phyloP scores from a whole-genome alignment of 805 yeast genomes.

The Candida lessepsii region DNA sequence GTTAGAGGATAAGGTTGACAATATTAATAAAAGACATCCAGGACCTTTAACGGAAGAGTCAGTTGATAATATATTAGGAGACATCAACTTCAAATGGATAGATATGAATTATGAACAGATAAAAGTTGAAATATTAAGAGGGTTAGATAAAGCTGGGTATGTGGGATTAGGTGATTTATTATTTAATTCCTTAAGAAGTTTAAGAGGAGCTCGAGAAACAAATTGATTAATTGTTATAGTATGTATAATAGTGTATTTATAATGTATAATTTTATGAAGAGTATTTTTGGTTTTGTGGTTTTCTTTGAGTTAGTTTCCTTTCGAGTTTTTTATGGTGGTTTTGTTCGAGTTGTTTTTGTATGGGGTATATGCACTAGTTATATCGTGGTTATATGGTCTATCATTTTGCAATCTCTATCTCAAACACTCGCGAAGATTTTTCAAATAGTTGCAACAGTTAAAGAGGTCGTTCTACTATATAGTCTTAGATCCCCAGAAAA shows the following conservation, averaged over 20 bases:
- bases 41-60: conserved; percentile 53
- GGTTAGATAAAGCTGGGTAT: conserved; percentile 45
- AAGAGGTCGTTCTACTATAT: background rate
- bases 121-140: conserved; percentile 42
- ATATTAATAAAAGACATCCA: conserved; percentile 39
- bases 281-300: too few species aligned
- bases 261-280: too few species aligned
- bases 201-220: conserved; percentile 6
- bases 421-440: conserved; percentile 3
- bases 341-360: too few species aligned
- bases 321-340: too few species aligned
- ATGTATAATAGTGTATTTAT: conserved; percentile 4
- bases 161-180: conserved; percentile 49
- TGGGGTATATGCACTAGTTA: too few species aligned
- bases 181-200: conserved; percentile 46
- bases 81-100: conserved; percentile 37
- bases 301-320: too few species aligned
- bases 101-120: conserved; percentile 43
- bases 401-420: too few species aligned
- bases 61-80: conserved; percentile 30
- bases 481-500: too few species aligned
- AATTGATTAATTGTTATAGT: too few species aligned
- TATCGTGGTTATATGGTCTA: too few species aligned
- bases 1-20: conserved; percentile 42
- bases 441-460: background rate